These are phyloP conservation scores for Aspergillus persii DNA, from an alignment of 2,329 filamentous ascomycete species.

Conservation along the genomic window DNA sequence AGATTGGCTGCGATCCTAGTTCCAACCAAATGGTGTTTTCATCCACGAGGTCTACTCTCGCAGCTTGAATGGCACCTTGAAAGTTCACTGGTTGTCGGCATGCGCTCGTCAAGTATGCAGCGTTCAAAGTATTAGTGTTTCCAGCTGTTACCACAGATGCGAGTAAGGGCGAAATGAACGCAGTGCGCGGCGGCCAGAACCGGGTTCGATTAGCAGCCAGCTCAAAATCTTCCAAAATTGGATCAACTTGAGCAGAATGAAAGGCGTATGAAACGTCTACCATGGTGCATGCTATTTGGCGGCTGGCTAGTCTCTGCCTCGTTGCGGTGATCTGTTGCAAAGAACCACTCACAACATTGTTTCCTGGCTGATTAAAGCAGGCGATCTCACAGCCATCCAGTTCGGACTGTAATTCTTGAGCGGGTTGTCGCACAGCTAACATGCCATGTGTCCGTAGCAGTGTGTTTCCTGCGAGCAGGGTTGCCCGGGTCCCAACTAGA, in stretches of 20 bases:
- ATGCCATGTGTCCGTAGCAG: conserved; percentile 41
- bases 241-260: conserved; percentile 48
- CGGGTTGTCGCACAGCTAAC: conserved; percentile 43
- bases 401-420: conserved; percentile 28
- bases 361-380: conserved; percentile 45
- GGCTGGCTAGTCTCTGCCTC: conserved; percentile 31
- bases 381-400: conserved; percentile 35
- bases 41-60: conserved; percentile 50
- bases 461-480: conserved; percentile 40
- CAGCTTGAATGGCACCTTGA: conserved; percentile 39
- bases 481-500: conserved; percentile 43
- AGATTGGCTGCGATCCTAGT: conserved; percentile 52
- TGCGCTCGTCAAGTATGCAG: conserved; percentile 40
- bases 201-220: conserved; percentile 35
- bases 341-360: conserved; percentile 44
- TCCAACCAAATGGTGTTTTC: conserved; percentile 73
- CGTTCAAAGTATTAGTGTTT: conserved; percentile 57
- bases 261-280: conserved; percentile 47
- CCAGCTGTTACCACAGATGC: conserved; percentile 41
- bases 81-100: conserved; percentile 49
- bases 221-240: conserved; percentile 44
- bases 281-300: conserved; percentile 40
- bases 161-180: conserved; percentile 48
- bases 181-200: conserved; percentile 41
- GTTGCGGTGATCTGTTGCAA: conserved; percentile 37